phyloP scores from a whole-genome alignment of 2,329 filamentous ascomycete genomes.

The Periconia sp. region DNA sequence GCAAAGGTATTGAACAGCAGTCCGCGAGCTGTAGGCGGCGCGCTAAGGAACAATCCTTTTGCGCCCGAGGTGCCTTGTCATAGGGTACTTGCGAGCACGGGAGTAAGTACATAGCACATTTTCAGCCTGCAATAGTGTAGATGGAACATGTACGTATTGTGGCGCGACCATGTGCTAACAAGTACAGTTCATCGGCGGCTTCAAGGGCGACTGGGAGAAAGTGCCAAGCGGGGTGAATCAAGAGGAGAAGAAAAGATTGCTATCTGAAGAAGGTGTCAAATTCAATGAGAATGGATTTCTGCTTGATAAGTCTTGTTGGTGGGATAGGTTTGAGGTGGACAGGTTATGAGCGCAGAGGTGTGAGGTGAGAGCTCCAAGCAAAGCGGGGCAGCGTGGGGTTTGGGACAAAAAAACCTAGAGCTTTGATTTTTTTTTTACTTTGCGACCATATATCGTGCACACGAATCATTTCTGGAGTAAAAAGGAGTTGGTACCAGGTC shows the following conservation, averaged over 20 bases:
- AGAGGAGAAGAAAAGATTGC: slow-evolving; percentile 67
- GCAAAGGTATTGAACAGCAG: slow-evolving; percentile 72
- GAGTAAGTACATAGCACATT: slow-evolving; percentile 56
- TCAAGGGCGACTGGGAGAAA: slow-evolving; percentile 70
- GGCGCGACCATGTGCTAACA: neutral
- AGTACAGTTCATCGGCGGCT: slow-evolving; percentile 64
- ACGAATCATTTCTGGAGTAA: too few species aligned
- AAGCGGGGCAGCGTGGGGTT: too few species aligned
- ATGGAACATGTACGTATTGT: neutral
- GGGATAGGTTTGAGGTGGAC: slow-evolving; percentile 50
- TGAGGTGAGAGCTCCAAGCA: too few species aligned
- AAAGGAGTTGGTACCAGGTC: too few species aligned
- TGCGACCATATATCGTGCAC: too few species aligned
- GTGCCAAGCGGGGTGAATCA: slow-evolving; percentile 68
- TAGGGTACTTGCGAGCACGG: slow-evolving; percentile 76
- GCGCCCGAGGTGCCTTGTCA: slow-evolving; percentile 84
- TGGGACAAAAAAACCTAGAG: too few species aligned
- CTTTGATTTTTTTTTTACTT: too few species aligned
- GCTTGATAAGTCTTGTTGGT: slow-evolving; percentile 55
- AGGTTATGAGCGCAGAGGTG: slow-evolving; percentile 24
- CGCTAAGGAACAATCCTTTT: slow-evolving; percentile 78
- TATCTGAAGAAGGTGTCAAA: slow-evolving; percentile 68
- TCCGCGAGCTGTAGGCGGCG: slow-evolving; percentile 78
- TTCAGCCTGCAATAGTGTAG: neutral
- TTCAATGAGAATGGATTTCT: slow-evolving; percentile 68